A percentile compares a stretch with the other conserved stretches of the same genome.
phyloP scores from a whole-genome alignment of 2,329 filamentous ascomycete genomes.

The Fusarium pseudocircinatum region DNA sequence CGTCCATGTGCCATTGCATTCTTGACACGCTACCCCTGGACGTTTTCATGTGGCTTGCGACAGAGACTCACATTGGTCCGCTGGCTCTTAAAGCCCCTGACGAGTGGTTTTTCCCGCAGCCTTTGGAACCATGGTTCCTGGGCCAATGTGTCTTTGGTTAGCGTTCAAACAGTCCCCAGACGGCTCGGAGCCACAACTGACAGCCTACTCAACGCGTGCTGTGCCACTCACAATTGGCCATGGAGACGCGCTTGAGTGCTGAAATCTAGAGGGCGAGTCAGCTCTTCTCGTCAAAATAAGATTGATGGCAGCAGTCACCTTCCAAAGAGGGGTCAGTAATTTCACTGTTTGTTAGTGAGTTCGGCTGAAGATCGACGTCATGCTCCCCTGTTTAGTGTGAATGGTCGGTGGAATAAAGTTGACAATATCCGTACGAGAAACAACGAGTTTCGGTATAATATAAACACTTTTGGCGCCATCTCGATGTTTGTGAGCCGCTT shows the following conservation, averaged over 20 bases:
- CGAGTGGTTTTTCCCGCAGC: slow-evolving; percentile 17
- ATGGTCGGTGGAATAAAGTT: not conserved
- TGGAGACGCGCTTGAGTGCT: slow-evolving; percentile 8
- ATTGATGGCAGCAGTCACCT: slow-evolving; percentile 28
- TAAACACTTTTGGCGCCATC: not conserved
- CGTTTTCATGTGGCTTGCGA: slow-evolving; percentile 25
- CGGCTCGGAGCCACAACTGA: slow-evolving; percentile 40
- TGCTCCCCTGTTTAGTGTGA: slow-evolving; percentile 17
- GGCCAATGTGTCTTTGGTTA: slow-evolving; percentile 38
- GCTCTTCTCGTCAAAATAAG: slow-evolving; percentile 12
- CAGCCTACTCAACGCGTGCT: slow-evolving; percentile 14
- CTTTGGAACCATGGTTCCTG: slow-evolving; percentile 30
- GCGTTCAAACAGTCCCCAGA: slow-evolving; percentile 17
- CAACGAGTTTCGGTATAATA: not conserved
- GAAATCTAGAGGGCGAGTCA: slow-evolving; percentile 21
- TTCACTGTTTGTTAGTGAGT: slow-evolving; percentile 2
- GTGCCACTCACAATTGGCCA: slow-evolving; percentile 14
- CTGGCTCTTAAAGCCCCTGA: slow-evolving; percentile 21
- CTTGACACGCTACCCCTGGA: slow-evolving; percentile 14
- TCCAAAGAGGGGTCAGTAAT: slow-evolving; percentile 22
- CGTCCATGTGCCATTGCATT: not conserved
- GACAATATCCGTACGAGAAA: not conserved
- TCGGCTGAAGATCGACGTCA: slow-evolving; percentile 20
- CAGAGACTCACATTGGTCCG: slow-evolving; percentile 17
- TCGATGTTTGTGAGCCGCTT: not conserved